Base-by-base conservation (phyloP, 2,329 filamentous ascomycete genomes). In the Aureobasidium sp. region DNA sequence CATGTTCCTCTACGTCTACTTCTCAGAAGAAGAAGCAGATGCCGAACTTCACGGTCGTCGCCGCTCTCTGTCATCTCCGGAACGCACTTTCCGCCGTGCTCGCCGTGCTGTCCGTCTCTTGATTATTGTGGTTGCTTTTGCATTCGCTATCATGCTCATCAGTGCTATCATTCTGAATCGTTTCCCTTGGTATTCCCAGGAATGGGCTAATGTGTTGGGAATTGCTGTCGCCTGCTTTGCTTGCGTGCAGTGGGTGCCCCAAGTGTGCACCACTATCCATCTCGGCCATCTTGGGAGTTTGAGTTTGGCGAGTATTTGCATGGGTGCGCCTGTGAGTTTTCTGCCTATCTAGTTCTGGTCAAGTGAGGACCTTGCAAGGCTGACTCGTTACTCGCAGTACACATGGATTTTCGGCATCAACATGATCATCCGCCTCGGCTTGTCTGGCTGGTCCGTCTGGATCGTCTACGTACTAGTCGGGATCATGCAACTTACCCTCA, bases 261-360 rank as follows among this genome's bases (percentile, higher is more conserved):
- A 97, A 75, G 94, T 97, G 66, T 90, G 86, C 76, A 96, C 89
- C 53, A 97, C 93, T 0, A 94, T 90, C 75, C 83, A 81, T 61
- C 79, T 96, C 62, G 90, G 93, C 72, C 87, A 92, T 69, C 89
- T 94, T 0, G 91, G 90, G 41, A 96, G 91, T 73, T 77, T 97
- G 67, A 96, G 91, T 71, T 92, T 97, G 61, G 89, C 90, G 7
- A 96, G 96, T 90, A 96, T 97, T 90, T 90, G 88, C 73, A 94
- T 97, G 37, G 92, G 96, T 73, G 96, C 92, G 0, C 93, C 92
- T 0, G 92, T 93, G 0, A 91, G 90, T 65, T 24, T 20, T 36
- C 37, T 20, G 20, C 20, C 20, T 20, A 34, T 12, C 29, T 32
- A 5, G 8, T 12, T 34, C 12, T 34, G 32, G 9, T 34, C 9